Percentiles rank a stretch among this genome's conserved stretches.
Evolutionary conservation across 2,329 filamentous ascomycete genomes (phyloP).

Genomic region (Botryotinia globosa): DNA sequence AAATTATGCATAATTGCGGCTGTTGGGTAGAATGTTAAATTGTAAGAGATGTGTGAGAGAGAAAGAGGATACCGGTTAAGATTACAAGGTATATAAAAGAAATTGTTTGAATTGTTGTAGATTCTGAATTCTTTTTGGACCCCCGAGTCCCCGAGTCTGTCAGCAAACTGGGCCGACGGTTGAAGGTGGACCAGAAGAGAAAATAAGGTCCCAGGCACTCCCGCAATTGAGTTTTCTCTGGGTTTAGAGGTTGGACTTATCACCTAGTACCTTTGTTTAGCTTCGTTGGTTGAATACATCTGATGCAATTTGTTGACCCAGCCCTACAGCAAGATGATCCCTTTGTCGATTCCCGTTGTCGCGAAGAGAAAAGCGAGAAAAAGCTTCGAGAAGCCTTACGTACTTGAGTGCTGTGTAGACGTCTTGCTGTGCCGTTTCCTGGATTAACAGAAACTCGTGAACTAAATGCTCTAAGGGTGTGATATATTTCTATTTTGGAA

Average conservation of each 20-base stretch:
- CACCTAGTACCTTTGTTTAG: not conserved
- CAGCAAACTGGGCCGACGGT: not conserved
- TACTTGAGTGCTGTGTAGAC: not conserved
- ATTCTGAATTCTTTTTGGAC: not conserved
- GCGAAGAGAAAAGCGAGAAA: not conserved
- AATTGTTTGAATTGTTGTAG: not conserved
- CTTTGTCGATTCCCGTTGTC: not conserved
- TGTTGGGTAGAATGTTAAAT: not conserved
- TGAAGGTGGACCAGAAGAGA: not conserved
- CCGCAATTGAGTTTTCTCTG: not conserved
- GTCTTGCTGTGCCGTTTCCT: not conserved
- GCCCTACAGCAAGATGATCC: conserved; percentile 16
- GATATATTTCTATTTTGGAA: not conserved
- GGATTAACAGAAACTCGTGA: not conserved
- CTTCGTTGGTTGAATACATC: not conserved
- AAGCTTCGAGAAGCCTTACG: conserved; percentile 21
- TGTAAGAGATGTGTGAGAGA: not conserved
- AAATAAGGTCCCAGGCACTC: conserved; percentile 3
- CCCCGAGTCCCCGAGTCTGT: conserved; percentile 7
- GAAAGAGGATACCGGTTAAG: not conserved
- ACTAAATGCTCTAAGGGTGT: not conserved
- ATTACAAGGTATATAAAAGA: not conserved
- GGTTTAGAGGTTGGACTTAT: not conserved
- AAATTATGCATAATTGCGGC: conserved; percentile 16
- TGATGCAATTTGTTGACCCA: not conserved